Conservation (phyloP, 306 rosid species). For the Corylus americana region DNA sequence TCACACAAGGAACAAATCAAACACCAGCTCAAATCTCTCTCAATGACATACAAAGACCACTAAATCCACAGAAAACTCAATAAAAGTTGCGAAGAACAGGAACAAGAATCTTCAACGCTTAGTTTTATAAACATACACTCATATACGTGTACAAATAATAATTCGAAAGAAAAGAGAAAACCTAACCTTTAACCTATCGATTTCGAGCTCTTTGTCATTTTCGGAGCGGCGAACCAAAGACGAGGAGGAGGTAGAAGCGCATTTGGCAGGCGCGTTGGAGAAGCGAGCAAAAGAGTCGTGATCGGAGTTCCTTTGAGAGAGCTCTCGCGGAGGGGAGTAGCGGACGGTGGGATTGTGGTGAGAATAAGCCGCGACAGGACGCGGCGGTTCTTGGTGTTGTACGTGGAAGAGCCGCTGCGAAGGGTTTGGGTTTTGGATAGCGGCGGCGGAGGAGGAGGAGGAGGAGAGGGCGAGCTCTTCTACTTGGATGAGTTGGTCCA, state of each 20-base stretch:
- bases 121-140: neutral
- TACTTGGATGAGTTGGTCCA: constrained; percentile 45
- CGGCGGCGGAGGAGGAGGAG: constrained; percentile 29
- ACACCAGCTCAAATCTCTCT: neutral
- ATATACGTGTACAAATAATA: neutral
- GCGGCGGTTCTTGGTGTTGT: constrained; percentile 22
- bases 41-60: neutral
- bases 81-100: neutral
- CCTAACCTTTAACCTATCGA: constrained; percentile 60
- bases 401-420: constrained; percentile 5
- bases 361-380: constrained; percentile 3
- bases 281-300: constrained; percentile 17
- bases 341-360: neutral
- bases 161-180: neutral
- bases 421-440: constrained; percentile 23
- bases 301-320: constrained; percentile 53
- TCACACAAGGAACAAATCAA: neutral
- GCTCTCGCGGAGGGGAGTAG: constrained; percentile 84
- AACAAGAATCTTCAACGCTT: neutral
- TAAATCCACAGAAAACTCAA: neutral
- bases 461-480: constrained; percentile 46
- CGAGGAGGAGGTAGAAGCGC: constrained; percentile 29
- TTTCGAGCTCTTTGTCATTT: constrained; percentile 47
- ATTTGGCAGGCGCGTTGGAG: constrained; percentile 28
- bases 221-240: constrained; percentile 22